These are phyloP conservation scores for Candida ficus DNA, from an alignment of 805 yeast species.

Conservation along the genomic window DNA sequence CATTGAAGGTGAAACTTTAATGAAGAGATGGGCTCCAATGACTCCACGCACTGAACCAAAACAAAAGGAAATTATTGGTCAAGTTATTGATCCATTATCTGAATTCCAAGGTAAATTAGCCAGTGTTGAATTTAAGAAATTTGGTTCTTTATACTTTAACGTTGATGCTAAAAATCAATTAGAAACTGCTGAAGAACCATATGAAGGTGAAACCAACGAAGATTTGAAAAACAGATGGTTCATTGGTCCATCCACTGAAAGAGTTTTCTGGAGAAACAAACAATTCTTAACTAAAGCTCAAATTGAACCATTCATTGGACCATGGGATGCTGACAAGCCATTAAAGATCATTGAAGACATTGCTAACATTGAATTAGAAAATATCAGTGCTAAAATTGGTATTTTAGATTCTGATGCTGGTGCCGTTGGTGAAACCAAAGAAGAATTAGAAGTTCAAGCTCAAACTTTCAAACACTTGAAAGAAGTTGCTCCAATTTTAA, in stretches of 20 bases:
- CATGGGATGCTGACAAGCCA: conserved; percentile 62
- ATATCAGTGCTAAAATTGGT: conserved; percentile 46
- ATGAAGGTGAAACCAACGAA: conserved; percentile 55
- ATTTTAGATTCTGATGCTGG: conserved; percentile 48
- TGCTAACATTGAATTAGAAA: conserved; percentile 63
- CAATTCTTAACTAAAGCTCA: conserved; percentile 44
- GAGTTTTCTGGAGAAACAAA: conserved; percentile 69
- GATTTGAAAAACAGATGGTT: conserved; percentile 66
- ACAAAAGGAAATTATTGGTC: conserved; percentile 44
- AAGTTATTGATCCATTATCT: conserved; percentile 68
- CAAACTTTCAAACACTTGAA: conserved; percentile 58
- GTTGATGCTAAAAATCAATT: conserved; percentile 50
- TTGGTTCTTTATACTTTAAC: conserved; percentile 79
- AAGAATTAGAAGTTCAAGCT: conserved; percentile 43
- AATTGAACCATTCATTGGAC: conserved; percentile 59
- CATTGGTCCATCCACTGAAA: conserved; percentile 86
- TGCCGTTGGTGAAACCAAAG: conserved; percentile 39
- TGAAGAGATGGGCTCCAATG: conserved; percentile 90
- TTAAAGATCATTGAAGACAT: conserved; percentile 57
- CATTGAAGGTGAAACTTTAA: conserved; percentile 72
- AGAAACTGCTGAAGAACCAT: conserved; percentile 30
- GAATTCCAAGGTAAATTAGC: conserved; percentile 57
- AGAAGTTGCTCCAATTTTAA: conserved; percentile 50
- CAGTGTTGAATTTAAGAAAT: conserved; percentile 56
- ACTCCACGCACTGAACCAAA: conserved; percentile 50